Evolutionary conservation across 2,329 filamentous ascomycete species (phyloP), one percentile per base, ranked within the genome.

Genomic region (Phialophora chinensis): DNA sequence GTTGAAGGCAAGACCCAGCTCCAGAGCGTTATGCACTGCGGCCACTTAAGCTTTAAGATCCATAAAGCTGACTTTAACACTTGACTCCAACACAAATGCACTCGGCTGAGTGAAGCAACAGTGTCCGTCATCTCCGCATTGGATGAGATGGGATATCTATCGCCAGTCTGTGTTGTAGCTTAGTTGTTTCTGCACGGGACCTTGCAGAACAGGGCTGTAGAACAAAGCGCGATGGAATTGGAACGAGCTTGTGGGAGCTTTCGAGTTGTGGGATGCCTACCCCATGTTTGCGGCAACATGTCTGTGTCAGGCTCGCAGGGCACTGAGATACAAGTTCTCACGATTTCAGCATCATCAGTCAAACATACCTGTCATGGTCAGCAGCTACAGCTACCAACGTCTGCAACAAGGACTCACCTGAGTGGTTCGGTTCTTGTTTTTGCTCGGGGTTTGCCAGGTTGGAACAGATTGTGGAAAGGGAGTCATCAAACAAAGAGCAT

Each of bases 51-150:
- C 50, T 62, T 62, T 20, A 12, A 6, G 14, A 49, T n/a, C 50
- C 20, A 11, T 44, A 31, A 14, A n/a, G 6, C 17, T 31, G 49
- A 62, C 59, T 31, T n/a, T 38, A 62, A 55, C 49, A 47, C 60
- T 35, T 12, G 12, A 62, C n/a, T 44, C 49, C 53, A 54, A 61
- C 47, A 12, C 47, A 42, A 62, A 54, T 54, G 11, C 47, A 5
- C 12, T 53, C 33, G 8, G 58, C 33, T 52, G 58, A n/a, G 58
- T 1, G 14, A 23, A 25, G 44, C 17, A 60, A 53, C 29, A 52
- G 31, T 1, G 27, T 33, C 29, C 10, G 11, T 31, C n/a, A 29
- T 38, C 23, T 60, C 58, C 29, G 8, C 10, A 35, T 42, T 53
- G 23, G 31, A 29, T 12, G 20, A 52, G 17, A 42, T 10, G 50